Percentiles rank a stretch among this genome's conserved stretches.
These are phyloP conservation scores for Coccomyxa sp. DNA, from an alignment of 139 green algal species.

Conservation along the genomic window DNA sequence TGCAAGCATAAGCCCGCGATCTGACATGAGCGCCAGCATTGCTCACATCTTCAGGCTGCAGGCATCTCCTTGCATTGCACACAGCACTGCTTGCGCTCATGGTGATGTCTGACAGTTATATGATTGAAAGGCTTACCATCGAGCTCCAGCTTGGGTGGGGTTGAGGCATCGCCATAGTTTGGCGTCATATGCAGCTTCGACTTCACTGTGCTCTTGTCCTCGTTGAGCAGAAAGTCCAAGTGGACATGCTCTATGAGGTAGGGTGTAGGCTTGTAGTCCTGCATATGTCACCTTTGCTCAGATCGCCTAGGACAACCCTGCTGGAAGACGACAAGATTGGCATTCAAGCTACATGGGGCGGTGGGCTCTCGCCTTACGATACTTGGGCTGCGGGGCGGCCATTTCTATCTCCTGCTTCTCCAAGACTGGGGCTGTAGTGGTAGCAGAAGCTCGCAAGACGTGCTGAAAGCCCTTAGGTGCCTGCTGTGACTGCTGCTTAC, in stretches of 20 bases:
- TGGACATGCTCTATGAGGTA: constrained; percentile 69
- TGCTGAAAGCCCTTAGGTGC: no score
- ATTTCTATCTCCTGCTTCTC: background rate
- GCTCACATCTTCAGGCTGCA: no score
- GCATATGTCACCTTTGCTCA: background rate
- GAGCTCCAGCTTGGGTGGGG: constrained; percentile 11
- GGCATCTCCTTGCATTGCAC: no score
- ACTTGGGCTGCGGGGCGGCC: background rate
- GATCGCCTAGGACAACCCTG: no score
- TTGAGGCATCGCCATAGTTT: constrained; percentile 36
- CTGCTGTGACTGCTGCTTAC: no score
- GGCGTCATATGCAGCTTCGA: constrained; percentile 40
- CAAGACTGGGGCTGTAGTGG: background rate
- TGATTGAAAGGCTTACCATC: no score
- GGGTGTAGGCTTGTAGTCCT: constrained; percentile 73
- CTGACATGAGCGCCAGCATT: no score
- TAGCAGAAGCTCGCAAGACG: background rate
- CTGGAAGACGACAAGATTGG: background rate
- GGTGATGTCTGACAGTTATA: no score
- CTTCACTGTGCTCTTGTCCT: constrained; percentile 69
- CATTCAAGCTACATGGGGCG: background rate
- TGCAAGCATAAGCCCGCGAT: no score
- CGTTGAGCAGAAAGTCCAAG: constrained; percentile 74
- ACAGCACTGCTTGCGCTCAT: no score
- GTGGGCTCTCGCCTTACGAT: background rate